Percentiles rank a stretch among this genome's conserved stretches.
Conservation (phyloP, 164 flowering plant species). For the Sedum album region DNA sequence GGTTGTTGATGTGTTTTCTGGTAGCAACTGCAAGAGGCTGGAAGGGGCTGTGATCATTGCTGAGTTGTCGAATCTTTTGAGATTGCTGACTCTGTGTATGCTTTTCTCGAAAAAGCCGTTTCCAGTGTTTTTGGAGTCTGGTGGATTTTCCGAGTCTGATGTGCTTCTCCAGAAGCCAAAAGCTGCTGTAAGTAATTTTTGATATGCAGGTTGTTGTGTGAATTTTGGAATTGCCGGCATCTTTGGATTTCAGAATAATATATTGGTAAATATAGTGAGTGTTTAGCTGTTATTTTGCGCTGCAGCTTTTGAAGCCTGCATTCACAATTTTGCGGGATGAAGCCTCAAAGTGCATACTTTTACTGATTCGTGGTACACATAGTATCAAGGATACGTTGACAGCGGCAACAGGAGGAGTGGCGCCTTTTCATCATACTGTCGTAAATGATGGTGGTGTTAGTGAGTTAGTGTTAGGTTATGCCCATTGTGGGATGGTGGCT, state of each 20-base stretch:
- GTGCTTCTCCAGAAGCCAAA: slow-evolving; percentile 93
- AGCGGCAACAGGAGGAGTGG: slow-evolving; percentile 95
- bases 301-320: slow-evolving; percentile 96
- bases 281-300: background rate
- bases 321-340: slow-evolving; percentile 78
- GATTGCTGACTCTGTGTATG: slow-evolving; percentile 68
- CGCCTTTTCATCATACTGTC: slow-evolving; percentile 94
- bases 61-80: slow-evolving; percentile 48
- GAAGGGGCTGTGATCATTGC: slow-evolving; percentile 56
- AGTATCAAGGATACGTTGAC: slow-evolving; percentile 95
- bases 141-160: slow-evolving; percentile 64
- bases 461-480: slow-evolving; percentile 85
- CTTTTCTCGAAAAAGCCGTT: slow-evolving; percentile 93
- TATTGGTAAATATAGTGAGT: too few species aligned
- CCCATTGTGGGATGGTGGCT: slow-evolving; percentile 99
- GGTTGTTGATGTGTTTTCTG: slow-evolving; percentile 85
- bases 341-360: slow-evolving; percentile 58
- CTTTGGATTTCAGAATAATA: too few species aligned
- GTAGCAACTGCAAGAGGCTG: slow-evolving; percentile 48
- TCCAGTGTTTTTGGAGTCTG: slow-evolving; percentile 76
- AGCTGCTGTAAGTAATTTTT: slow-evolving; percentile 65
- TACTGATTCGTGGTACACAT: slow-evolving; percentile 93
- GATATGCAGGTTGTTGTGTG: background rate
- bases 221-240: too few species aligned
- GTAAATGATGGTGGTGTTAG: slow-evolving; percentile 90